These are phyloP conservation scores for Persicaria tinctoria DNA, from an alignment of 148 eudicot species.

Conservation along the genomic window DNA sequence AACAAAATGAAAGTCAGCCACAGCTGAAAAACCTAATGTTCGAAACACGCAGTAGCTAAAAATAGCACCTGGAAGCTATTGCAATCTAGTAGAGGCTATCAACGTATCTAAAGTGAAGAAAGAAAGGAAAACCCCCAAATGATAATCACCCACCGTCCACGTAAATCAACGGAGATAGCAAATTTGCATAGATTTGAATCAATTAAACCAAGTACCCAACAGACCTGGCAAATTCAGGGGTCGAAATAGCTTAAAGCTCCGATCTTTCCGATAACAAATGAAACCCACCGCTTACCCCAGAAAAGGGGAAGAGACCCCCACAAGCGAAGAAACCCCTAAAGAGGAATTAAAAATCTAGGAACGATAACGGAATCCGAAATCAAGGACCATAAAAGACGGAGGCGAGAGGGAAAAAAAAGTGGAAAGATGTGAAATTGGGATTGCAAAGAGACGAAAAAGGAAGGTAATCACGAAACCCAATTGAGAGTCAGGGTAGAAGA, in stretches of 20 bases:
- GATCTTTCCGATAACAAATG: background rate
- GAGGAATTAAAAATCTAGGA: background rate
- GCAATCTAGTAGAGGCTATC: background rate
- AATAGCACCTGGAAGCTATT: background rate
- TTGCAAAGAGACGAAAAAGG: background rate
- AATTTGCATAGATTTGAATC: background rate
- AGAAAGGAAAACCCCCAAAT: no score
- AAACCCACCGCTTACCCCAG: background rate
- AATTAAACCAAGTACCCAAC: constrained; percentile 6
- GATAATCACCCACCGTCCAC: background rate
- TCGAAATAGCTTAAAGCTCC: background rate
- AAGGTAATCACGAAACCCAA: constrained; percentile 3
- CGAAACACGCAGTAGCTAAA: background rate
- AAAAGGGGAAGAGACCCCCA: background rate
- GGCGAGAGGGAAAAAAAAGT: background rate
- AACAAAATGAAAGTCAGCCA: background rate
- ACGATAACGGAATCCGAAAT: constrained; percentile 2
- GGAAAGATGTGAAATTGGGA: background rate
- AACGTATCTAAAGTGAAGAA: background rate
- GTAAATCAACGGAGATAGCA: background rate
- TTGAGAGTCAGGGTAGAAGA: constrained; percentile 8
- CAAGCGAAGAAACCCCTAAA: constrained; percentile 7
- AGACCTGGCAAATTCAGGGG: constrained; percentile 4
- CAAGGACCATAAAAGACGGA: background rate
- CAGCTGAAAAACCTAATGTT: background rate